A percentile compares a stretch with the other conserved stretches of the same genome.
Conservation (phyloP, 148 eudicot genomes). For the Silene conica region DNA sequence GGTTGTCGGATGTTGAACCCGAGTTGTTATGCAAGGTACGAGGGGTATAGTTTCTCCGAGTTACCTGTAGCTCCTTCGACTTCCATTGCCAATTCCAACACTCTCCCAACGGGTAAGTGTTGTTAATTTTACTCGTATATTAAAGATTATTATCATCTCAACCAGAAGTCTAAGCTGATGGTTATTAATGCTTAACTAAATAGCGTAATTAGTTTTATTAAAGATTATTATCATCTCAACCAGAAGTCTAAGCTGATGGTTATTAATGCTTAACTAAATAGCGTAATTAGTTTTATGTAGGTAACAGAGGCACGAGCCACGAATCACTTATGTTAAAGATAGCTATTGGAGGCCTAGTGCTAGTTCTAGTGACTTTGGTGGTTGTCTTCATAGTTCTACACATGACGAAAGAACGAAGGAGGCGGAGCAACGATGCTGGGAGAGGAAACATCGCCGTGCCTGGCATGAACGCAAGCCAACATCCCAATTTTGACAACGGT, state of each 20-base stretch:
- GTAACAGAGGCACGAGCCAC: not conserved
- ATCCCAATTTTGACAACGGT: too few relatives aligned
- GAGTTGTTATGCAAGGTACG: constrained; percentile 20
- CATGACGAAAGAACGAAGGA: not conserved
- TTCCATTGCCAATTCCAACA: not conserved
- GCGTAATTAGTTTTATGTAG: not conserved
- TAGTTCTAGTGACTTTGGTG: constrained; percentile 4
- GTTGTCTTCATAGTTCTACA: not conserved
- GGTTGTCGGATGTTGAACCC: constrained; percentile 16
- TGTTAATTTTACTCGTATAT: too few relatives aligned
- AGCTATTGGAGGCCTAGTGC: not conserved
- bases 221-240: too few relatives aligned
- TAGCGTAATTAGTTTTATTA: not conserved
- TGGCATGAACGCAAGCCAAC: not conserved
- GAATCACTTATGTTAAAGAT: not conserved
- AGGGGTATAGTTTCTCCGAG: constrained; percentile 14
- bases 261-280: too few relatives aligned
- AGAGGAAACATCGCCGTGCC: not conserved
- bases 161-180: too few relatives aligned
- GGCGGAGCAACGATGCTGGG: not conserved
- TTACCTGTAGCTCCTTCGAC: not conserved
- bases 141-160: too few relatives aligned
- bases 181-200: too few relatives aligned
- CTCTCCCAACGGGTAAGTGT: not conserved
- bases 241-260: too few relatives aligned